Evolutionary conservation across 306 rosid genomes (phyloP), one percentile per base, ranked within the genome.

Genomic region (Citrullus amarus): DNA sequence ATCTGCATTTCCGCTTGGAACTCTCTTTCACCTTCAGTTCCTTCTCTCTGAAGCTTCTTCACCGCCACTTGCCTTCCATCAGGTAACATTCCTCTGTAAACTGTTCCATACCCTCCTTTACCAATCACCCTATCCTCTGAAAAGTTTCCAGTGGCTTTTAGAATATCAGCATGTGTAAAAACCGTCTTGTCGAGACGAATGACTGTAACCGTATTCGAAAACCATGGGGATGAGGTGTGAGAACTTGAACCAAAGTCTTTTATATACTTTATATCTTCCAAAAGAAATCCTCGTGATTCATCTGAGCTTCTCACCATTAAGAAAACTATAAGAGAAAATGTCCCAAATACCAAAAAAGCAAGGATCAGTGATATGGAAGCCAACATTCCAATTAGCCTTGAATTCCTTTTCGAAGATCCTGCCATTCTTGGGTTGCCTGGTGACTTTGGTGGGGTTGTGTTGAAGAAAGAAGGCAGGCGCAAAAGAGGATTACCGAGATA

Each of bases 1-100:
- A 92, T 96, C 55, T 92, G 88, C 99, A 96, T 96, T 83, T 96
- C 98, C 16, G 99, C 96, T 44, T 85, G 78, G 83, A 96, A 96
- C 80, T 91, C 99, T 78, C 86, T 92, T 75, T 96, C 99, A 1
- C 99, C 99, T 39, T 96, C 98, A 3, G 61, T 62, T 59, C 99
- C 99, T 86, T 90, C 89, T 54, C 93, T 86, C 57, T 86, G 91
- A 62, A 91, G 93, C 86, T 91, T 92, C 87, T 96, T 96, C 86
- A 91, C 93, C 38, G 99, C 99, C 39, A 96, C 93, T 77, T 86
- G 86, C 84, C 85, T 88, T 12, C 96, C 99, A 62, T 91, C 97
- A 9, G 84, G 84, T 58, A 96, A 89, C 59, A 86, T 80, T 74
- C 99, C 98, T 76, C 80, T 80, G 86, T 91, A 96, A 53, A 96